Base-by-base conservation (phyloP, 257 asterid species). In the Solanum appendiculatum region DNA sequence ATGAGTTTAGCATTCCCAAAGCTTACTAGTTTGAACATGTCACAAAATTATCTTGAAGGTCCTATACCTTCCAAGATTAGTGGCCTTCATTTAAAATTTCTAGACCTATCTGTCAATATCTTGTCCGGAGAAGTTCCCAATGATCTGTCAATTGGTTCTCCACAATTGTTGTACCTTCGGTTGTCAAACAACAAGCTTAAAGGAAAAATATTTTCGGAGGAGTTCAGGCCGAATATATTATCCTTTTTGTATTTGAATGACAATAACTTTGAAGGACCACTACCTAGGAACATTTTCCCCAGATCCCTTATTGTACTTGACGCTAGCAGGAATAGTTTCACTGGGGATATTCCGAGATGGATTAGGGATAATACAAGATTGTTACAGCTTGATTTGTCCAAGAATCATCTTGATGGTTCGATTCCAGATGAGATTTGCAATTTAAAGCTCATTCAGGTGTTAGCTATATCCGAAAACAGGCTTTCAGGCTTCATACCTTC, bases 71-170 rank as follows among this genome's bases (percentile, higher is more conserved):
- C 72, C 1, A 2, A 5, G 21, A 15, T 56, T 34, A 8, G 31
- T 0, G 27, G 66, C 33, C 3, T 11, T 48, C 12, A 21, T 9
- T 16, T 82, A 20, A 0, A 0, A 9, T 0, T 0, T 0, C 0
- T 82, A 54, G 86, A 82, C 48, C 46, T 82, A 60, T 20, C 86
- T 29, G 1, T 10, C 10, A 82, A 54, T 31, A 5, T 27, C 27
- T 81, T 81, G 9, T 48, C 42, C 1, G 85, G 85, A 81, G 64
- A 5, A 46, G 42, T 81, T 48, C 69, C 44, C 27, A 13, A 25
- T 9, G 58, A 48, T 46, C 9, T 54, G n/a, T 51, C 23, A 7
- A 34, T 2, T 29, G 74, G 84, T 9, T 73, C 74, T 56, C 7
- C 78, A 14, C 0, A 0, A 0, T 7, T 86, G 14, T 0, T 0